phyloP scores from a whole-genome alignment of 2,329 filamentous ascomycete genomes.

The Colletotrichum endophyticum region DNA sequence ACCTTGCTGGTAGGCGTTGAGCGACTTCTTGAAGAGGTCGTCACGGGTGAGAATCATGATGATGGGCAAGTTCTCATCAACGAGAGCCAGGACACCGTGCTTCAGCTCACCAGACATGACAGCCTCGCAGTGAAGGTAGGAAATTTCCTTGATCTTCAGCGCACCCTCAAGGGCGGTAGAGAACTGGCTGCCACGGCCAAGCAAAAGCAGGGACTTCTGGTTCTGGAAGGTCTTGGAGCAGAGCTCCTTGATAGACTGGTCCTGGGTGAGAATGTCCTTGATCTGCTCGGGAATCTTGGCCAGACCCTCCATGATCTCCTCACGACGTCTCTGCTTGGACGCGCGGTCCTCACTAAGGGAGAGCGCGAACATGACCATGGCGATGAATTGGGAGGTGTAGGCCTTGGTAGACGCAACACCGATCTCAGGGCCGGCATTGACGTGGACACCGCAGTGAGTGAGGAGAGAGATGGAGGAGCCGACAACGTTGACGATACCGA shows the following conservation, averaged over 20 bases:
- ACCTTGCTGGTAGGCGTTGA: constrained; percentile 99
- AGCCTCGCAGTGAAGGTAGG: constrained; percentile 98
- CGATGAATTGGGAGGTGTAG: constrained; percentile 98
- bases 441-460: constrained; percentile 99
- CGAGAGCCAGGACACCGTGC: constrained; percentile 95
- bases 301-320: constrained; percentile 96
- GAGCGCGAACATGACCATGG: constrained; percentile 99
- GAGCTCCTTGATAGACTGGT: constrained; percentile 92
- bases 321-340: constrained; percentile 87
- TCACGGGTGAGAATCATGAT: constrained; percentile 99
- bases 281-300: constrained; percentile 89
- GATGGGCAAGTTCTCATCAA: constrained; percentile 98
- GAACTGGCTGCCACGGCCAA: constrained; percentile 95
- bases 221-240: constrained; percentile 93
- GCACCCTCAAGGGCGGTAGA: constrained; percentile 97
- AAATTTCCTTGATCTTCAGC: constrained; percentile 99
- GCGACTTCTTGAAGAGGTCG: constrained; percentile 95
- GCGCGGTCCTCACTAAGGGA: constrained; percentile 96
- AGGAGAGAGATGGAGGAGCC: constrained; percentile 98
- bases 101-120: constrained; percentile 99
- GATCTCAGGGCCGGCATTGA: constrained; percentile 98
- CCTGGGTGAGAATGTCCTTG: constrained; percentile 87
- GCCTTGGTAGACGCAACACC: constrained; percentile 99
- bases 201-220: constrained; percentile 92
- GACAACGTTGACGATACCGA: constrained; percentile 98